Base-by-base conservation (phyloP, 495 filamentous ascomycete genomes). In the Acidiella bohemica region DNA sequence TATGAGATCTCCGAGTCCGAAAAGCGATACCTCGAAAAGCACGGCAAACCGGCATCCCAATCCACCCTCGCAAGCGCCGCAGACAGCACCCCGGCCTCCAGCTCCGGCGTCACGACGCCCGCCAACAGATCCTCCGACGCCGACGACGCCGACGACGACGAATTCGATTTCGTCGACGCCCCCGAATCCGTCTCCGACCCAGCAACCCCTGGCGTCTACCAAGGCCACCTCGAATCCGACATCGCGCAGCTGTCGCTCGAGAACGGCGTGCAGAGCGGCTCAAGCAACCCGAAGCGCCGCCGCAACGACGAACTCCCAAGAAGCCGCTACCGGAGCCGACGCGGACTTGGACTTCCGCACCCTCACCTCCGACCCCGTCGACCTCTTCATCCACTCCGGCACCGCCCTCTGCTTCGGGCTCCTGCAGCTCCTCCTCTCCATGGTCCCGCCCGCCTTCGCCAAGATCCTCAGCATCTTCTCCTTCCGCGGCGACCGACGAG, bases 391-490 rank as follows among this genome's bases (percentile, higher is more conserved):
- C 17, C 81, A 92, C 53, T 86, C 85, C 3, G 88, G 86, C 1
- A 71, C 77, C 4, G 86, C 80, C 48, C 78, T 93, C 51, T 93
- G 84, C 51, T 95, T 86, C 44, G 90, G 90, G 9, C 67, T 92
- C 26, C 67, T 97, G 0, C 69, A 90, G 1, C 62, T 95, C 2
- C 65, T 97, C 25, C 75, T 96, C 12, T 85, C 84, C 20, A 81
- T 95, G 70, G 72, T 97, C 0, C 92, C 90, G 0, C 90, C 90
- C 0, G 76, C 84, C 6, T 92, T 97, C 58, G 74, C 71, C 39
- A 81, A 73, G 41, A 69, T 96, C 3, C 70, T 96, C 16, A 80
- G 74, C 42, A 79, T 95, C 39, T 84, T 95, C 30, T 92, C 92
- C 10, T 95, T 96, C 57, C 77, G 72, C 48, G 90, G 90, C 11